Evolutionary conservation across 2,329 filamentous ascomycete species (phyloP).

Genomic region (Aspergillus intermedius): DNA sequence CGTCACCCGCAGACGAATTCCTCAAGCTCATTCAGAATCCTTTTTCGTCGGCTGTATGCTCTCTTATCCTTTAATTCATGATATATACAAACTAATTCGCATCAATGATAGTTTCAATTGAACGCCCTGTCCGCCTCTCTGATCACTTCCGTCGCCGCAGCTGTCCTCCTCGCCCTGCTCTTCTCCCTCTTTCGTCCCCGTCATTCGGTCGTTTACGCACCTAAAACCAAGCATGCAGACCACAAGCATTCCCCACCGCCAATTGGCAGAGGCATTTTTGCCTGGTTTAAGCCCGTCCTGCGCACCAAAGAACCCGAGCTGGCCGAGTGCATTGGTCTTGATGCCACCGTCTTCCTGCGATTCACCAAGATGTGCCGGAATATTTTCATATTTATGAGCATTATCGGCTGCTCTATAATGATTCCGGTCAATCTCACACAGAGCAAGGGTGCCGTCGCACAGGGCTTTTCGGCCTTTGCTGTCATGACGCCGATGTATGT

Average conservation of each 20-base stretch:
- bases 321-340: constrained; percentile 77
- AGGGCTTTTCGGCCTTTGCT: constrained; percentile 27
- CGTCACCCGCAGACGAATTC: constrained; percentile 30
- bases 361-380: constrained; percentile 88
- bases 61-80: neutral
- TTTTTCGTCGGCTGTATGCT: constrained; percentile 38
- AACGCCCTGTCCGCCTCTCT: constrained; percentile 72
- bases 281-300: constrained; percentile 76
- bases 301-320: constrained; percentile 70
- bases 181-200: constrained; percentile 90
- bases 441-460: constrained; percentile 29
- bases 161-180: constrained; percentile 63
- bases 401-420: constrained; percentile 69
- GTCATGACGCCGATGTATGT: constrained; percentile 49
- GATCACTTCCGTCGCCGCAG: constrained; percentile 70
- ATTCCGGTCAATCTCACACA: constrained; percentile 69
- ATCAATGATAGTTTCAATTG: constrained; percentile 42
- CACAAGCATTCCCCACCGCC: constrained; percentile 81
- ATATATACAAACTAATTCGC: neutral
- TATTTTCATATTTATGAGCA: constrained; percentile 67
- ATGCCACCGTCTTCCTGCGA: constrained; percentile 83
- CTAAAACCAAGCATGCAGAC: constrained; percentile 87
- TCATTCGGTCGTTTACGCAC: constrained; percentile 88
- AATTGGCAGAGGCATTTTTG: constrained; percentile 77
- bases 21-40: constrained; percentile 40